Conservation (phyloP, 2,329 filamentous ascomycete species). For the Scedosporium boydii region DNA sequence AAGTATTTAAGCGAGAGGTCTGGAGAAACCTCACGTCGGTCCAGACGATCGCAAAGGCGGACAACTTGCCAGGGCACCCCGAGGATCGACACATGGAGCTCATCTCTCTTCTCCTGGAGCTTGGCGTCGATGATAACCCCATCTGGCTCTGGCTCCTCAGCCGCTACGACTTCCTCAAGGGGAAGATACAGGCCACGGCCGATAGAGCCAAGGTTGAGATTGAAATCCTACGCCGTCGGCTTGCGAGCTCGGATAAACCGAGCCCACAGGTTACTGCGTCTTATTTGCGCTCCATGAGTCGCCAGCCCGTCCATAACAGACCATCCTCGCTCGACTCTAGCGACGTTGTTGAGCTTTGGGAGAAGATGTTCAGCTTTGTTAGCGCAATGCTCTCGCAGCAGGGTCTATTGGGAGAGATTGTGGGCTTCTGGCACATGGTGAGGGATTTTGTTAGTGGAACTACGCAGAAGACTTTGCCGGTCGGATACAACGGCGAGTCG, state of each 20-base stretch:
- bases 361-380: conserved; percentile 70
- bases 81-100: conserved; percentile 87
- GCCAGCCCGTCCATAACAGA: conserved; percentile 54
- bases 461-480: conserved; percentile 69
- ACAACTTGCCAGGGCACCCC: conserved; percentile 39
- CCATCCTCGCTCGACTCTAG: conserved; percentile 62
- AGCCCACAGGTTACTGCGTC: conserved; percentile 58
- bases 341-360: conserved; percentile 85
- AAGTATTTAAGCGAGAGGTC: conserved; percentile 77
- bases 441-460: conserved; percentile 84
- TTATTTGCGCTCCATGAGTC: conserved; percentile 65
- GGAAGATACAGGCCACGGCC: conserved; percentile 68
- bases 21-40: conserved; percentile 72
- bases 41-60: conserved; percentile 45
- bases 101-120: conserved; percentile 78
- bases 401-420: conserved; percentile 77
- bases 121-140: conserved; percentile 91
- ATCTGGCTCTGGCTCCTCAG: conserved; percentile 95
- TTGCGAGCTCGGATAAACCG: conserved; percentile 67
- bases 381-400: conserved; percentile 64
- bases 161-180: conserved; percentile 80
- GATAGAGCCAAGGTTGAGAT: conserved; percentile 88
- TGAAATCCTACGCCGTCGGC: conserved; percentile 74
- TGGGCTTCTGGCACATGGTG: conserved; percentile 90
- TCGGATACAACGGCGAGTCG: conserved; percentile 74